phyloP scores from a whole-genome alignment of 257 asterid genomes.

The Solanum commersonii region DNA sequence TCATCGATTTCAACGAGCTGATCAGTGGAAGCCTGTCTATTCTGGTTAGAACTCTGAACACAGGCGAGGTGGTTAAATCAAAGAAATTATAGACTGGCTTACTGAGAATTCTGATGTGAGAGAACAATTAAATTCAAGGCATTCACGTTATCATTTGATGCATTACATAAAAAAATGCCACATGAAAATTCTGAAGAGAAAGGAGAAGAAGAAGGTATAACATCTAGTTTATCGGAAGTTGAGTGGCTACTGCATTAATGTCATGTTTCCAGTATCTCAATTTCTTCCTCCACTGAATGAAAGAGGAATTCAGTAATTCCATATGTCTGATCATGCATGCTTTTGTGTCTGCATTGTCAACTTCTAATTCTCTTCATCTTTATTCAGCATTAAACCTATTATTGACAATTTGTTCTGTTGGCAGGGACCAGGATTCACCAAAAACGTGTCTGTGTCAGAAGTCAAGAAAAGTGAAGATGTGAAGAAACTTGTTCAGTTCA shows the following conservation, averaged over 20 bases:
- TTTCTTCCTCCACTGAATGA: background rate
- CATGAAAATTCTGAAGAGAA: slow-evolving; percentile 75
- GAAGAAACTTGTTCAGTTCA: slow-evolving; percentile 4
- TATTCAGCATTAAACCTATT: background rate
- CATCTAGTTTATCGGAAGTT: background rate
- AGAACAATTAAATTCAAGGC: slow-evolving; percentile 65
- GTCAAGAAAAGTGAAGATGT: slow-evolving; percentile 6
- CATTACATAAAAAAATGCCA: slow-evolving; percentile 93
- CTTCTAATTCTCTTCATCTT: background rate
- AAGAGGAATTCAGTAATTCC: background rate
- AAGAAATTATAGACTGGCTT: slow-evolving; percentile 78
- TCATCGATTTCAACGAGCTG: slow-evolving; percentile 95
- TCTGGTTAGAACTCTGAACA: slow-evolving; percentile 75
- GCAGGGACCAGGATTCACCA: slow-evolving; percentile 14
- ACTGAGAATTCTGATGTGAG: slow-evolving; percentile 61
- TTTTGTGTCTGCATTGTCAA: background rate
- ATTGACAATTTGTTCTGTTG: background rate
- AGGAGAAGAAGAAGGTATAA: slow-evolving; percentile 59
- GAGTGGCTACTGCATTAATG: background rate
- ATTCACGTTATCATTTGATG: slow-evolving; percentile 91
- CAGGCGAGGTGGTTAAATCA: slow-evolving; percentile 79
- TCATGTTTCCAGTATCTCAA: background rate
- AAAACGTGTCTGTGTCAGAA: slow-evolving; percentile 1
- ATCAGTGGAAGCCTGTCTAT: slow-evolving; percentile 91
- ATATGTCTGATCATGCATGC: background rate